phyloP scores from a whole-genome alignment of 768 basidiomycete species.

The Russula dissimulans region DNA sequence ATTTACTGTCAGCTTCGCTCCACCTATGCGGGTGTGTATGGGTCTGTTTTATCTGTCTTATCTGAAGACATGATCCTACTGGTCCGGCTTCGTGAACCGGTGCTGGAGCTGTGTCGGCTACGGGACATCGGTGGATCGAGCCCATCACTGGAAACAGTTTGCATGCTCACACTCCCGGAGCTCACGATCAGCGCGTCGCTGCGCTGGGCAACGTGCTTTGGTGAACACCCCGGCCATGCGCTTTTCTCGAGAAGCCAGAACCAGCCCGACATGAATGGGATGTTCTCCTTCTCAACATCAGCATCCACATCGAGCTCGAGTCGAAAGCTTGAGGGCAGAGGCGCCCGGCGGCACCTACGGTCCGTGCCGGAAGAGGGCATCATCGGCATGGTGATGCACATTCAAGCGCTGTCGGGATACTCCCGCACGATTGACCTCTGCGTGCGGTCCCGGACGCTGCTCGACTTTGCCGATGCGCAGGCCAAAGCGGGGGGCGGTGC shows the following conservation, averaged over 20 bases:
- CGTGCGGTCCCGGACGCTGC: conserved; percentile 3
- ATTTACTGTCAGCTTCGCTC: background rate
- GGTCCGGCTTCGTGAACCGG: conserved; percentile 3
- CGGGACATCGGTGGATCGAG: background rate
- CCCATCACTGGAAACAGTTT: background rate
- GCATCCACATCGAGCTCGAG: background rate
- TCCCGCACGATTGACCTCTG: conserved; percentile 1
- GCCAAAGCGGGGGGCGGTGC: background rate
- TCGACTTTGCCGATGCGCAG: background rate
- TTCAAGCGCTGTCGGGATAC: background rate
- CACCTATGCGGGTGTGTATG: background rate
- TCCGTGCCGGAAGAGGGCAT: conserved; percentile 3
- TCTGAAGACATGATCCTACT: conserved; percentile 4
- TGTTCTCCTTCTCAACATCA: too few species aligned
- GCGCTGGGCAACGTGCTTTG: conserved; percentile 9
- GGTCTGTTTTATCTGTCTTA: conserved; percentile 3
- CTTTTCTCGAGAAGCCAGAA: background rate
- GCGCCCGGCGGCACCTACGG: background rate
- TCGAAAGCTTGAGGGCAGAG: background rate
- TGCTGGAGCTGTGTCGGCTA: conserved; percentile 9
- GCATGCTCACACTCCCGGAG: conserved; percentile 1
- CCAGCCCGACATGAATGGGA: background rate
- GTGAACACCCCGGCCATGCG: conserved; percentile 8
- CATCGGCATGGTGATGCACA: conserved; percentile 9
- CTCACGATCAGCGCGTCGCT: background rate